phyloP scores from a whole-genome alignment of 108 stramenopile genomes.

The Cyclotella kingstonii region DNA sequence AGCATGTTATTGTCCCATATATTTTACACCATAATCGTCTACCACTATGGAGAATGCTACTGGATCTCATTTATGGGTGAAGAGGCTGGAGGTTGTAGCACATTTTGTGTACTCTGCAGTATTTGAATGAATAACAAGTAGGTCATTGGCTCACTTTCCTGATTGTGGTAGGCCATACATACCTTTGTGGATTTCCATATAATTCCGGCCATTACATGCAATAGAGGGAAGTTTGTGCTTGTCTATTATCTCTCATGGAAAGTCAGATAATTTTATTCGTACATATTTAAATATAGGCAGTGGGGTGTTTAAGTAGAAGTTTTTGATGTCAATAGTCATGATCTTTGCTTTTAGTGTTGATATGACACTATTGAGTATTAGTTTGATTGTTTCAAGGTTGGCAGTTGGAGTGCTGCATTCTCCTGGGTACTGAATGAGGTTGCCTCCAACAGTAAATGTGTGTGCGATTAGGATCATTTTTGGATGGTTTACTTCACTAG shows the following conservation, averaged over 20 bases:
- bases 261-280: not conserved
- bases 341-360: conserved; percentile 36
- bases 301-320: conserved; percentile 45
- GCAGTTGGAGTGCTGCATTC: not conserved
- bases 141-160: not conserved
- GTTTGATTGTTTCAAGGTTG: not conserved
- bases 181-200: conserved; percentile 27
- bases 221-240: conserved; percentile 26
- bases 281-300: conserved; percentile 16
- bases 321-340: conserved; percentile 45
- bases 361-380: conserved; percentile 29
- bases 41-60: conserved; percentile 45
- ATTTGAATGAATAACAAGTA: not conserved
- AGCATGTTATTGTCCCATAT: conserved; percentile 11
- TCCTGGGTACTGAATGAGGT: conserved; percentile 1
- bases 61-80: not conserved
- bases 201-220: conserved; percentile 4
- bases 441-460: conserved; percentile 3
- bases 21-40: conserved; percentile 40
- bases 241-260: conserved; percentile 35
- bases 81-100: not conserved
- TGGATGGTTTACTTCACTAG: not conserved
- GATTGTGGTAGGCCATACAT: not conserved
- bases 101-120: not conserved
- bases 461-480: not conserved